Percentiles rank a stretch among this genome's conserved stretches.
Evolutionary conservation across 139 green algal species (phyloP).

Genomic region (Picochlorum sp.): DNA sequence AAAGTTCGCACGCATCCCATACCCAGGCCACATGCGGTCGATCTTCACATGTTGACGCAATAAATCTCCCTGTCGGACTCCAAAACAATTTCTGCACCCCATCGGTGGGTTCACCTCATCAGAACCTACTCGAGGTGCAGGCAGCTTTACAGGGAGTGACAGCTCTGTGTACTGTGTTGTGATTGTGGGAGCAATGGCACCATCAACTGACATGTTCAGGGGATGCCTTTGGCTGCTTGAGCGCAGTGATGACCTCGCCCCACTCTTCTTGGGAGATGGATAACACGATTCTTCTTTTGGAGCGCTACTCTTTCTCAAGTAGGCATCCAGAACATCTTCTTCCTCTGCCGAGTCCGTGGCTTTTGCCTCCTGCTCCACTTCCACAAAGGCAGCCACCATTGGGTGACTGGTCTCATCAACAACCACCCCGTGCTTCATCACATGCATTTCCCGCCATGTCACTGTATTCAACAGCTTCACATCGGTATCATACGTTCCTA

Average conservation of each 20-base stretch:
- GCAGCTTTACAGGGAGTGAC: slow-evolving; percentile 44
- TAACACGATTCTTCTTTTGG: no score
- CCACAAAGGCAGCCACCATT: background rate
- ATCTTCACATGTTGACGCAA: slow-evolving; percentile 70
- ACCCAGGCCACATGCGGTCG: slow-evolving; percentile 61
- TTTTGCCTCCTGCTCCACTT: background rate
- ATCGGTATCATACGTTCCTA: slow-evolving; percentile 67
- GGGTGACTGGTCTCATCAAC: slow-evolving; percentile 27
- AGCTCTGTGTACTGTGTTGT: slow-evolving; percentile 40
- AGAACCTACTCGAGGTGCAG: slow-evolving; percentile 17
- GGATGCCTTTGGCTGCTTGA: no score
- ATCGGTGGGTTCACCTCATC: slow-evolving; percentile 59
- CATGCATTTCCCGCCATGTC: slow-evolving; percentile 60
- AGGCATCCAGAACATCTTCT: no score
- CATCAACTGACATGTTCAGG: no score
- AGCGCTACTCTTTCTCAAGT: no score
- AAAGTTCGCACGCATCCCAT: slow-evolving; percentile 58
- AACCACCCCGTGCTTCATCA: slow-evolving; percentile 36
- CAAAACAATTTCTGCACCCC: slow-evolving; percentile 52
- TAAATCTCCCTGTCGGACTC: slow-evolving; percentile 54
- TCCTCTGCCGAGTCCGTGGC: no score
- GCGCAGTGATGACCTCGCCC: no score
- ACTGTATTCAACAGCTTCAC: slow-evolving; percentile 56
- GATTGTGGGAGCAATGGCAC: no score
- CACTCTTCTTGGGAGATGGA: no score